Evolutionary conservation across 148 eudicot genomes (phyloP).

Genomic region (Suaeda aralocaspica): DNA sequence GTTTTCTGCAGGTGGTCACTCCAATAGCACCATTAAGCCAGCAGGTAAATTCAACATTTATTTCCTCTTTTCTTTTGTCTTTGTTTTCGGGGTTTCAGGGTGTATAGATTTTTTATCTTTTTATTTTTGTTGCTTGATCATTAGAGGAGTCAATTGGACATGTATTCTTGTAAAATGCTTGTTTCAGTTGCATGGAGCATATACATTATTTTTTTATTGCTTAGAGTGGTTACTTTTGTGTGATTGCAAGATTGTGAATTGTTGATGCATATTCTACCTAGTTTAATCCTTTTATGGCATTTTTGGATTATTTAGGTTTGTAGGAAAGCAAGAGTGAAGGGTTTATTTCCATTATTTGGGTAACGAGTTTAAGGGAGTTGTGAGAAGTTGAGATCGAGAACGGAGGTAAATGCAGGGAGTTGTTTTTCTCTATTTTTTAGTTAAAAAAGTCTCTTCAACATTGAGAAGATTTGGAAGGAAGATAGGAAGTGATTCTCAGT

Average conservation of each 20-base stretch:
- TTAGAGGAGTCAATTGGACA: background rate
- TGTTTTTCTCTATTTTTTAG: background rate
- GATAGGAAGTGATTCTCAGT: background rate
- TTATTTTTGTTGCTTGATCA: background rate
- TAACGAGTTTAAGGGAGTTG: background rate
- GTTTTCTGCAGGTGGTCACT: conserved; percentile 71
- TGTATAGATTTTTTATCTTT: background rate
- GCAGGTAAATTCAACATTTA: conserved; percentile 53
- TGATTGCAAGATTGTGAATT: too few species aligned
- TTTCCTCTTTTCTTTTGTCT: background rate
- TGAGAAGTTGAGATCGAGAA: background rate
- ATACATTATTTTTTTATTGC: background rate
- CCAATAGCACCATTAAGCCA: conserved; percentile 97
- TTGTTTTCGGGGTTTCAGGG: too few species aligned
- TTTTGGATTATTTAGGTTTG: background rate
- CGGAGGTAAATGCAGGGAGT: background rate
- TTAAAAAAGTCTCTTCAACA: background rate
- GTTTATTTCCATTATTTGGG: background rate
- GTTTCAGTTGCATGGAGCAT: background rate
- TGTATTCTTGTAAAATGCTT: background rate
- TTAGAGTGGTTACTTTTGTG: background rate
- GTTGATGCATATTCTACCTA: background rate
- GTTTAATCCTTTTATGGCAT: background rate
- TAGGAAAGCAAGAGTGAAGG: background rate
- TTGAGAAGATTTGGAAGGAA: background rate